These are phyloP conservation scores for Aspergillus steynii DNA, from an alignment of 495 filamentous ascomycete genomes.

Conservation along the genomic window DNA sequence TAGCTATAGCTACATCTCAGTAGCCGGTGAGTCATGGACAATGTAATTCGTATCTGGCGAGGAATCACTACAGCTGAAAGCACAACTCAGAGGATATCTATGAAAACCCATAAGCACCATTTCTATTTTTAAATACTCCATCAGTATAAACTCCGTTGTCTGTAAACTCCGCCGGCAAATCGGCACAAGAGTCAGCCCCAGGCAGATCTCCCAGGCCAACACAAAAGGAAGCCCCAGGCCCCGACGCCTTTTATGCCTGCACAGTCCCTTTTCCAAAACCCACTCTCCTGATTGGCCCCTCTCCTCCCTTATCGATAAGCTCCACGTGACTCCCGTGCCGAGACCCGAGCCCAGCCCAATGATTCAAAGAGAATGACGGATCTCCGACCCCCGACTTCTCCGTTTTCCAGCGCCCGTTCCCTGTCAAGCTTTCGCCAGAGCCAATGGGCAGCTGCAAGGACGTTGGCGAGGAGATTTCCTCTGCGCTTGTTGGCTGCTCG, in stretches of 20 bases:
- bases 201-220: neutral
- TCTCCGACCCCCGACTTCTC: no score
- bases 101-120: neutral
- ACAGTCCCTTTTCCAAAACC: no score
- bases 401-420: neutral
- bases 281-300: no score
- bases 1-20: no score
- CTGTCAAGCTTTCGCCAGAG: conserved; percentile 1
- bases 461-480: neutral
- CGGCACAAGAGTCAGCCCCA: neutral
- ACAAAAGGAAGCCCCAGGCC: neutral
- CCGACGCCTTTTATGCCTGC: neutral
- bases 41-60: neutral
- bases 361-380: neutral
- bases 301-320: neutral
- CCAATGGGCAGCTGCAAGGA: neutral
- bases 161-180: no score
- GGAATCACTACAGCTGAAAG: no score
- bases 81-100: neutral
- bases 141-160: no score
- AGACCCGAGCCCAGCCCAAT: conserved; percentile 2
- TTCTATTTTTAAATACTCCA: neutral
- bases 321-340: conserved; percentile 7
- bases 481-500: neutral
- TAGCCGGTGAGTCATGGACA: neutral